Percentiles rank a stretch among this genome's conserved stretches.
Evolutionary conservation across 495 filamentous ascomycete species (phyloP).

Genomic region (Pyrenula aspistea): DNA sequence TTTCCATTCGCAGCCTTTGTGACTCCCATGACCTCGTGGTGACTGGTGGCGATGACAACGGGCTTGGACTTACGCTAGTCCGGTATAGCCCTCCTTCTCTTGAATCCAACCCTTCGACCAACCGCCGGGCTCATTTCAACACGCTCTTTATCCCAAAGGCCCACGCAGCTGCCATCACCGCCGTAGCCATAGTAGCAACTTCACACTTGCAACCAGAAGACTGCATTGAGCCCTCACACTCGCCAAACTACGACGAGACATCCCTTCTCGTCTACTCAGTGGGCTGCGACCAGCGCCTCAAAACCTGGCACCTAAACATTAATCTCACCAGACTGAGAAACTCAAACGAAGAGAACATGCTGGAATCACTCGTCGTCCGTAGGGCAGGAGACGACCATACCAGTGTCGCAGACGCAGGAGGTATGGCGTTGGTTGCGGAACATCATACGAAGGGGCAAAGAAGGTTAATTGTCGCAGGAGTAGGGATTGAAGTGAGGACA

Average conservation of each 20-base stretch:
- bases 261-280: conserved; percentile 40
- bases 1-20: conserved; percentile 23
- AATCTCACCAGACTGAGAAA: conserved; percentile 10
- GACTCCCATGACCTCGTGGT: conserved; percentile 36
- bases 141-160: conserved; percentile 54
- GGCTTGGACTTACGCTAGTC: conserved; percentile 47
- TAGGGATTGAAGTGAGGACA: background rate
- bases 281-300: conserved; percentile 73
- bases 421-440: background rate
- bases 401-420: conserved; percentile 44
- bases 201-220: background rate
- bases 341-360: conserved; percentile 5
- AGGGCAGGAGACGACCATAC: conserved; percentile 40
- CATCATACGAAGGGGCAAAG: background rate
- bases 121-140: conserved; percentile 8
- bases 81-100: conserved; percentile 4
- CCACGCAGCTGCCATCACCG: conserved; percentile 72
- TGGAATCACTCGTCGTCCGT: conserved; percentile 29
- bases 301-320: conserved; percentile 49
- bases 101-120: conserved; percentile 1
- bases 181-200: conserved; percentile 35
- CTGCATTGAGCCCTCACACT: conserved; percentile 3
- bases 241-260: background rate
- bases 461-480: background rate
- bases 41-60: conserved; percentile 81